Evolutionary conservation across 2,329 filamentous ascomycete species (phyloP).

Genomic region (Sporothrix pallida): DNA sequence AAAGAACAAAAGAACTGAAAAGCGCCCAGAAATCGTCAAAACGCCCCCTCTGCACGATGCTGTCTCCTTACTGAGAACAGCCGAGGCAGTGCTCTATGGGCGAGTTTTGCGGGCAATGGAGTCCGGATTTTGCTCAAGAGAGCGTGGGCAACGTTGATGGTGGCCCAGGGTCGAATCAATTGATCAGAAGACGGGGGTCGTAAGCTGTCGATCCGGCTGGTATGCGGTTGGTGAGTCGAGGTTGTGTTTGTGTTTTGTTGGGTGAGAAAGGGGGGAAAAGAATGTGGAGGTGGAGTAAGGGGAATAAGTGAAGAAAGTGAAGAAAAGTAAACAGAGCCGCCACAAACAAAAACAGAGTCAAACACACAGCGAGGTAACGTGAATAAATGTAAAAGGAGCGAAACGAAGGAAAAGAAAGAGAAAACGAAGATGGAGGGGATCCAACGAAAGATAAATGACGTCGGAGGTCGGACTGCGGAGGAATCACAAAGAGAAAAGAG

Average conservation of each 20-base stretch:
- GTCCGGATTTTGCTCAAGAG: slow-evolving; percentile 10
- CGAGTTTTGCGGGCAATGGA: neutral
- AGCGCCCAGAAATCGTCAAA: neutral
- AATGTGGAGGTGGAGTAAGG: slow-evolving; percentile 24
- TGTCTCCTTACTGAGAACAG: slow-evolving; percentile 12
- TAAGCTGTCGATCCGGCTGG: slow-evolving; percentile 6
- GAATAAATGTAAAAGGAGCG: slow-evolving; percentile 19
- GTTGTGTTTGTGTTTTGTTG: neutral
- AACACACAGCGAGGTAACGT: neutral
- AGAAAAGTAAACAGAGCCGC: slow-evolving; percentile 24
- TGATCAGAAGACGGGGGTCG: slow-evolving; percentile 42
- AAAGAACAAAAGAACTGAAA: neutral
- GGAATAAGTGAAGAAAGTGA: neutral
- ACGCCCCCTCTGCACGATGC: slow-evolving; percentile 14
- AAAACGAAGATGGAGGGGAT: neutral
- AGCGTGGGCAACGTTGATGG: neutral
- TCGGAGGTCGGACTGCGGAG: slow-evolving; percentile 9
- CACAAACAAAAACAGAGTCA: neutral
- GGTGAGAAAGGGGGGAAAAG: slow-evolving; percentile 2
- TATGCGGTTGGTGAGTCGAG: slow-evolving; percentile 16
- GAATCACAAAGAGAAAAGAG: slow-evolving; percentile 7
- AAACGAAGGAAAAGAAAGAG: neutral
- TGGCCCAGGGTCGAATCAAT: slow-evolving; percentile 45
- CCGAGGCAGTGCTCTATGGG: neutral
- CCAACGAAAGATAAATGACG: slow-evolving; percentile 15